phyloP scores from a whole-genome alignment of 164 flowering plant genomes.

The Sedum album region DNA sequence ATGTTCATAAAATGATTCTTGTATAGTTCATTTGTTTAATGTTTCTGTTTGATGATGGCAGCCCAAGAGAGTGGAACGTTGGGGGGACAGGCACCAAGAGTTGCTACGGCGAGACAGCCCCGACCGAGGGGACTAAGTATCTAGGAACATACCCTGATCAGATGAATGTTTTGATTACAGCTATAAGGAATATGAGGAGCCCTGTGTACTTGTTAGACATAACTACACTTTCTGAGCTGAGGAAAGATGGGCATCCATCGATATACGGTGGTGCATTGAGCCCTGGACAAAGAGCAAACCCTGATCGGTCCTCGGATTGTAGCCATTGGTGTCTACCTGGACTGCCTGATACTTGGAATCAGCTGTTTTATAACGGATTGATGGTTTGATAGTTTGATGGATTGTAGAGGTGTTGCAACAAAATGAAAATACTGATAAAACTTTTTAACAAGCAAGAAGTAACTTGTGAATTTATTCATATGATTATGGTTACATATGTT shows the following conservation, averaged over 20 bases:
- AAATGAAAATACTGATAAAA: not conserved
- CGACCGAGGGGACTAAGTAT: constrained; percentile 37
- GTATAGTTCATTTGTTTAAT: no score
- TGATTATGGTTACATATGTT: no score
- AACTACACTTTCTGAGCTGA: constrained; percentile 58
- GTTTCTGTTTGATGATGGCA: constrained; percentile 20
- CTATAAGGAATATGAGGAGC: constrained; percentile 38
- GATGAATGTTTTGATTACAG: constrained; percentile 50
- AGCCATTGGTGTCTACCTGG: constrained; percentile 99
- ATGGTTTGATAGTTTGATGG: constrained; percentile 21
- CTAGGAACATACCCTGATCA: constrained; percentile 54
- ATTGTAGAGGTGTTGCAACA: constrained; percentile 24
- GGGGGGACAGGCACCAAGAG: constrained; percentile 36
- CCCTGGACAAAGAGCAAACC: constrained; percentile 56
- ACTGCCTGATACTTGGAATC: constrained; percentile 94
- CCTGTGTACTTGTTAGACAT: constrained; percentile 67
- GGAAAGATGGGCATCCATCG: constrained; percentile 96
- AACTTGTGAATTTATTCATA: no score
- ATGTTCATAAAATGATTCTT: no score
- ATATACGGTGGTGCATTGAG: constrained; percentile 24
- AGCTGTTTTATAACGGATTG: constrained; percentile 60
- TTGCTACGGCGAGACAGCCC: constrained; percentile 75
- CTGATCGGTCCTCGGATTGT: constrained; percentile 66
- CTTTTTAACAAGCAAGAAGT: no score
- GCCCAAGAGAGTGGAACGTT: constrained; percentile 62